Percentiles rank a stretch among this genome's conserved stretches.
These are phyloP conservation scores for Mallotus nudiflorus DNA, from an alignment of 345 rosid genomes.

Conservation along the genomic window DNA sequence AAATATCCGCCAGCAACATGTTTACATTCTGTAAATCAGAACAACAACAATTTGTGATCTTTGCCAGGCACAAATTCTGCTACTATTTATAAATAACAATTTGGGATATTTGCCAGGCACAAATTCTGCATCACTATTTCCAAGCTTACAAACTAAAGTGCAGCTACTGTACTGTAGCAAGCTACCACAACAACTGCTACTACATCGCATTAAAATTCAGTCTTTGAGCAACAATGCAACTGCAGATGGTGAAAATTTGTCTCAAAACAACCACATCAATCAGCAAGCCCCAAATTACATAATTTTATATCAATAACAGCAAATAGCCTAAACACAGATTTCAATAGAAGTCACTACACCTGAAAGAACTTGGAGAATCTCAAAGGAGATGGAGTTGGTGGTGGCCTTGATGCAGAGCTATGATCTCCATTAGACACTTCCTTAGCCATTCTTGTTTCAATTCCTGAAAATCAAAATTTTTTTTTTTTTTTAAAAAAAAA, in stretches of 20 bases:
- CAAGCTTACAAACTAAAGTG: not conserved
- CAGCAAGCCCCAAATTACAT: too few relatives aligned
- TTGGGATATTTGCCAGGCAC: not conserved
- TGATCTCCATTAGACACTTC: slow-evolving; percentile 51
- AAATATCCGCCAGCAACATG: too few relatives aligned
- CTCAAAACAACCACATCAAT: too few relatives aligned
- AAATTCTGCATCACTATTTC: not conserved
- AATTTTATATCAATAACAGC: not conserved
- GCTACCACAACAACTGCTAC: not conserved
- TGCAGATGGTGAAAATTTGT: not conserved
- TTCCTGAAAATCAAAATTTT: slow-evolving; percentile 22
- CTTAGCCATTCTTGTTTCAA: slow-evolving; percentile 40
- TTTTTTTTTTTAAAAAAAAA: too few relatives aligned
- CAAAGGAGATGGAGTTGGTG: slow-evolving; percentile 72
- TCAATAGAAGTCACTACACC: slow-evolving; percentile 30
- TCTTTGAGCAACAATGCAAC: not conserved
- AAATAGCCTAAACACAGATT: not conserved
- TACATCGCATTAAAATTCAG: not conserved
- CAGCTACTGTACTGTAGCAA: too few relatives aligned
- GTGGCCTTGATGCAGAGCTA: slow-evolving; percentile 44
- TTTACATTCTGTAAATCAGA: too few relatives aligned
- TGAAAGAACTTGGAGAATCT: slow-evolving; percentile 73
- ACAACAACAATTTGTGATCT: not conserved
- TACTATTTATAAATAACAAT: not conserved
- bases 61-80: not conserved